Conservation (phyloP, 805 yeast species). For the Starmerella kuoi region DNA sequence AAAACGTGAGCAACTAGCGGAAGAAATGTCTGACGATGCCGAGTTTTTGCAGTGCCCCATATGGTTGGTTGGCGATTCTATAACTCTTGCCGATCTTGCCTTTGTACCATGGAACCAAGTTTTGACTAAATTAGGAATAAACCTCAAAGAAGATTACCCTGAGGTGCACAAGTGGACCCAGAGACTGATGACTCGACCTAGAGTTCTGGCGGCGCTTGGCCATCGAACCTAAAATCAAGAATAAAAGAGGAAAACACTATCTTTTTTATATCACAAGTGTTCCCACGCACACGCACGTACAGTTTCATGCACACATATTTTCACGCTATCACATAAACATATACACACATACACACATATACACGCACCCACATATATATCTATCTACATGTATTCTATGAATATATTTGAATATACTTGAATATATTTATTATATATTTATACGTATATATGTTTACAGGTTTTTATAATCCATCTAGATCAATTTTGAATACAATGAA, state of each 20-base stretch:
- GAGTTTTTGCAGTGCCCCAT: slow-evolving; percentile 86
- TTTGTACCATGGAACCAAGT: slow-evolving; percentile 97
- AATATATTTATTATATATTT: no score
- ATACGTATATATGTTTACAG: no score
- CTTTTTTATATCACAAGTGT: background rate
- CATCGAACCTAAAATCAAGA: background rate
- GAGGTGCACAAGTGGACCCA: slow-evolving; percentile 95
- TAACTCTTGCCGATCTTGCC: slow-evolving; percentile 75
- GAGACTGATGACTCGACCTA: slow-evolving; percentile 89
- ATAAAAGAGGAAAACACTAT: background rate
- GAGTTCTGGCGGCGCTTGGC: slow-evolving; percentile 68
- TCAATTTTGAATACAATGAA: no score
- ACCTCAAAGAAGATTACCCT: slow-evolving; percentile 75
- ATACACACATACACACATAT: background rate
- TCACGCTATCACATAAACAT: background rate
- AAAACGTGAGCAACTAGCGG: slow-evolving; percentile 73
- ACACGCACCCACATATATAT: background rate
- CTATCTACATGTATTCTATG: background rate
- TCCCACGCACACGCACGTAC: background rate
- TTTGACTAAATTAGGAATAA: slow-evolving; percentile 83
- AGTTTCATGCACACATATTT: background rate
- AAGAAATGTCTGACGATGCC: slow-evolving; percentile 83
- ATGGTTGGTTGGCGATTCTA: slow-evolving; percentile 81
- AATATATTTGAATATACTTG: background rate
- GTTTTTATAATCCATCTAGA: no score